Conservation (phyloP, 768 basidiomycete genomes). For the Phlebiopsis gigantea region DNA sequence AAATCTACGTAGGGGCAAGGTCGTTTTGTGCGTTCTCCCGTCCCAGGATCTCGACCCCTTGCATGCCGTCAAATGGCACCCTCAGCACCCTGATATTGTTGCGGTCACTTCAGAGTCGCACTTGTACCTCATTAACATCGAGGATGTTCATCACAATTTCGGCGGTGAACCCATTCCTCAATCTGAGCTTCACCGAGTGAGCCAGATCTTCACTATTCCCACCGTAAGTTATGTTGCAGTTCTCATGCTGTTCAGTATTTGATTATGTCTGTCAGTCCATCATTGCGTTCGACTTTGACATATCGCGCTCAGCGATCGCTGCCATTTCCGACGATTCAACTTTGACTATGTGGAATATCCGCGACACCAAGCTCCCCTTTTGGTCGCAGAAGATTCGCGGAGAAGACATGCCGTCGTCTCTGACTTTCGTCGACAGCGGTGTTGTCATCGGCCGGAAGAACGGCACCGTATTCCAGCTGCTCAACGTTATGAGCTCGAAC, state of each 20-base stretch:
- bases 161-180: constrained; percentile 65
- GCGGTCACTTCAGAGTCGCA: constrained; percentile 79
- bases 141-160: constrained; percentile 52
- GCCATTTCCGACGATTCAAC: constrained; percentile 82
- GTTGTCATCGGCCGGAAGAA: constrained; percentile 80
- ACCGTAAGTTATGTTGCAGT: constrained; percentile 44
- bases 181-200: constrained; percentile 62
- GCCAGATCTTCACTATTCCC: constrained; percentile 61
- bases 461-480: constrained; percentile 78
- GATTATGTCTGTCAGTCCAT: constrained; percentile 46
- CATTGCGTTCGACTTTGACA: constrained; percentile 83
- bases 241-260: neutral
- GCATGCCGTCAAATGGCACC: constrained; percentile 86
- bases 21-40: constrained; percentile 68
- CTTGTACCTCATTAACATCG: constrained; percentile 72
- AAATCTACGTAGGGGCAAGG: constrained; percentile 46
- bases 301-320: constrained; percentile 68
- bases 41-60: constrained; percentile 54
- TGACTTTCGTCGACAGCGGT: constrained; percentile 84
- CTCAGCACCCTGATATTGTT: constrained; percentile 71
- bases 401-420: constrained; percentile 75
- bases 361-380: constrained; percentile 63
- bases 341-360: constrained; percentile 77
- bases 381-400: constrained; percentile 73
- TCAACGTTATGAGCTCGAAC: constrained; percentile 67